Evolutionary conservation across 768 basidiomycete genomes (phyloP).

Genomic region (Termitomyces sp.): DNA sequence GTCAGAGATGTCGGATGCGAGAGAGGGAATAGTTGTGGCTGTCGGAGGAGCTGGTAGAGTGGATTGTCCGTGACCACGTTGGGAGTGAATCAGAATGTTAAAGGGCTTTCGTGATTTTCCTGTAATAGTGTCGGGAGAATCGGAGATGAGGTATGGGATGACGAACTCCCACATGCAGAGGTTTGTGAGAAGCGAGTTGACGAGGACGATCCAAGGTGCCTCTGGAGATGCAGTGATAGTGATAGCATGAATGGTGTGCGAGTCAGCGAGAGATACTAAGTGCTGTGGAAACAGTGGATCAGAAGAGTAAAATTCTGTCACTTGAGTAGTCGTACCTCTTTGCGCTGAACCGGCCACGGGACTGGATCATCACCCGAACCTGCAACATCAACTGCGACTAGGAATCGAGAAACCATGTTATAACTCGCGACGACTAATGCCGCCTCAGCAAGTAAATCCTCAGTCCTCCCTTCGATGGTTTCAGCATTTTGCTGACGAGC

Average conservation of each 20-base stretch:
- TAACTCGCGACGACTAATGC: slow-evolving; percentile 51
- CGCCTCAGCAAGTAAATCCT: slow-evolving; percentile 53
- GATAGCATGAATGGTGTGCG: slow-evolving; percentile 37
- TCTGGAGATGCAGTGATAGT: slow-evolving; percentile 34
- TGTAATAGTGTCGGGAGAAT: slow-evolving; percentile 8
- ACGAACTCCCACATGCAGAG: slow-evolving; percentile 45
- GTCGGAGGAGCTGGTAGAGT: slow-evolving; percentile 23
- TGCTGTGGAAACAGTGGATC: slow-evolving; percentile 24
- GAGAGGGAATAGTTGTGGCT: slow-evolving; percentile 36
- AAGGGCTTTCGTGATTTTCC: slow-evolving; percentile 23
- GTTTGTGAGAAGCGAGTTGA: slow-evolving; percentile 48
- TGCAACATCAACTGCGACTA: slow-evolving; percentile 58
- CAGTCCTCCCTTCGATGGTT: slow-evolving; percentile 24
- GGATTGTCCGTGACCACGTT: slow-evolving; percentile 51
- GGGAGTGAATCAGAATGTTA: slow-evolving; percentile 49
- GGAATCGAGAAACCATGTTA: slow-evolving; percentile 70
- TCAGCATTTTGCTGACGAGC: slow-evolving; percentile 17
- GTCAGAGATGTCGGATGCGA: slow-evolving; percentile 41
- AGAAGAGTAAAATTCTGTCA: neutral
- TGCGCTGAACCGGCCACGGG: slow-evolving; percentile 46
- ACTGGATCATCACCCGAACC: slow-evolving; percentile 43
- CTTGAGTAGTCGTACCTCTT: slow-evolving; percentile 29
- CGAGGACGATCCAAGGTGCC: slow-evolving; percentile 49
- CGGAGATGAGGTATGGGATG: slow-evolving; percentile 35
- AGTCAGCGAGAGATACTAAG: slow-evolving; percentile 30